Evolutionary conservation across 2,329 filamentous ascomycete genomes (phyloP), one percentile per base, ranked within the genome.

Genomic region (Pseudodiploospora longispora): DNA sequence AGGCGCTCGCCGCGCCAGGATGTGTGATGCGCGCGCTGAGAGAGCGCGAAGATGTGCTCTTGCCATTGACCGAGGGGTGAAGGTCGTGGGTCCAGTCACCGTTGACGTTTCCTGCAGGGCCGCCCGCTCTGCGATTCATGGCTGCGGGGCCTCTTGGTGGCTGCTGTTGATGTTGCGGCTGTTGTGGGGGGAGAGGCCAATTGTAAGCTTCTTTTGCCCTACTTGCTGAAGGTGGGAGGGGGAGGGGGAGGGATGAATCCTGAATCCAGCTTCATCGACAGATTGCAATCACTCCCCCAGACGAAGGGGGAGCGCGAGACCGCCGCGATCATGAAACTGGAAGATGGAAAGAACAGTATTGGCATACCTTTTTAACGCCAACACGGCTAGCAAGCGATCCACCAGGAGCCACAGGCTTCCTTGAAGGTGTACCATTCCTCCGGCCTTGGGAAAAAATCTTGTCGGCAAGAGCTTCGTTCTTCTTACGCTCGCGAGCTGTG

Each of bases 71-170:
- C 52, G 67, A 52, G 50, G 65, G 63, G 61, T 87, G 81, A 4
- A 86, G 71, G 53, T 87, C 83, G 59, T 86, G 82, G 7, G 79
- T 81, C 83, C 82, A 87, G 63, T 83, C 80, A 51, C 75, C 73
- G 53, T 84, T 72, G 59, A 85, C 74, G 59, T 80, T 76, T 50
- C 76, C 74, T 10, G 67, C 58, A 30, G 70, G 66, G 30, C 61
- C 50, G 39, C 57, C 61, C 29, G 59, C 55, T 51, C 68, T 64
- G 27, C 53, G 50, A 36, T 44, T 47, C 27, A 44, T 41, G 43
- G 61, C 58, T 30, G 58, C 41, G 52, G 51, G 41, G 38, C 48
- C 47, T 52, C 41, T 32, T 28, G 31, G 33, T 37, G 38, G 32
- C 40, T 30, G 34, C 34, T 27, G 28, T 8, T 27, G 30, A 19